A percentile compares a stretch with the other conserved stretches of the same genome.
Conservation (phyloP, 257 asterid genomes). For the Mitragyna speciosa region DNA sequence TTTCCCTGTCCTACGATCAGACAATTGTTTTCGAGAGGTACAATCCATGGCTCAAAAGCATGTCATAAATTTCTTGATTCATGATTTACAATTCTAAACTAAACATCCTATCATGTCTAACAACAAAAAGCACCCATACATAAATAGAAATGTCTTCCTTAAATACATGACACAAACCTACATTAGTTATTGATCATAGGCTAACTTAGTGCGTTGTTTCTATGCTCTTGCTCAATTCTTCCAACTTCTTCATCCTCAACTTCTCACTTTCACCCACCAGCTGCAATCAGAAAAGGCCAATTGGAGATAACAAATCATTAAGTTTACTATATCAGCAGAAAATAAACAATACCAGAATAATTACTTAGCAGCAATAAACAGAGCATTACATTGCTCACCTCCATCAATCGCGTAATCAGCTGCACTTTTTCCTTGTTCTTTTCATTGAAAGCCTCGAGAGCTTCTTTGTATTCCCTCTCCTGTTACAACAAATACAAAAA, state of each 20-base stretch:
- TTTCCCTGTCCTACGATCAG: constrained; percentile 61
- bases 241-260: constrained; percentile 91
- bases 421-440: constrained; percentile 97
- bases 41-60: constrained; percentile 40
- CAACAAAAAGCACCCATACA: constrained; percentile 51
- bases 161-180: constrained; percentile 75
- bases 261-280: constrained; percentile 90
- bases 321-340: background rate
- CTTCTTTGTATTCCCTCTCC: constrained; percentile 97
- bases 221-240: constrained; percentile 99
- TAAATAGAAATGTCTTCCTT: constrained; percentile 47
- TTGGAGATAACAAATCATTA: background rate
- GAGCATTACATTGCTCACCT: constrained; percentile 51
- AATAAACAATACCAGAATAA: background rate
- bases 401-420: constrained; percentile 90
- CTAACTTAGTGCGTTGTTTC: constrained; percentile 55
- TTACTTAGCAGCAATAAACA: background rate
- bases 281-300: constrained; percentile 38
- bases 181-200: constrained; percentile 38
- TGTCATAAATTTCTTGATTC: too few relatives aligned
- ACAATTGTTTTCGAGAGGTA: constrained; percentile 50
- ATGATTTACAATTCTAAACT: too few relatives aligned
- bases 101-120: too few relatives aligned
- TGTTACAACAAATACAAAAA: constrained; percentile 24
- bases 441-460: constrained; percentile 92